These are phyloP conservation scores for Nakaseomyces delphensis DNA, from an alignment of 1,139 yeast genomes.

Conservation along the genomic window DNA sequence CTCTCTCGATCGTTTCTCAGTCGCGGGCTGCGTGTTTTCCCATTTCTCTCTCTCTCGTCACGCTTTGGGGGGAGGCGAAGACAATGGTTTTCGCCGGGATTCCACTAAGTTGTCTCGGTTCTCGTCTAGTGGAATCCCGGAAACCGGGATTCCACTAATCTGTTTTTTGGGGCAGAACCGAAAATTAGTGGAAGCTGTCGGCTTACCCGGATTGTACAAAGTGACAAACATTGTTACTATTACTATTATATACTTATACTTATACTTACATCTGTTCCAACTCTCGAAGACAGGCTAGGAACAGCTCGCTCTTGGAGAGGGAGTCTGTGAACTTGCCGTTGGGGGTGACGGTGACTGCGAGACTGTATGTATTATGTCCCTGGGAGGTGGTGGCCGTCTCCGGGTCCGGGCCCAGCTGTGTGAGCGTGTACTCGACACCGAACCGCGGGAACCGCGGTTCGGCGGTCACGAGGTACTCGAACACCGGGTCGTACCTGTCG, in stretches of 20 bases:
- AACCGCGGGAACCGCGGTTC: conserved; percentile 53
- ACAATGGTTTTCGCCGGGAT: too few species aligned
- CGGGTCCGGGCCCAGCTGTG: too few species aligned
- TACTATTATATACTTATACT: not conserved
- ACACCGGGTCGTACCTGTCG: conserved; percentile 49
- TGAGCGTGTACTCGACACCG: conserved; percentile 33
- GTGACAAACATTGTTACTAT: too few species aligned
- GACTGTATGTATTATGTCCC: conserved; percentile 5
- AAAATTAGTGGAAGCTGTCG: not conserved
- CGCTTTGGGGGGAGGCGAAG: too few species aligned
- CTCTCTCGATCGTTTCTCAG: too few species aligned
- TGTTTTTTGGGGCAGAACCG: too few species aligned
- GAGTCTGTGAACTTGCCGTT: conserved; percentile 23
- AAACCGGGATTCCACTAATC: conserved; percentile 1
- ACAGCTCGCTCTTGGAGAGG: conserved; percentile 21
- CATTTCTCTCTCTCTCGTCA: too few species aligned
- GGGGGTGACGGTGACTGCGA: not conserved
- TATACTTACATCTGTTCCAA: conserved; percentile 7
- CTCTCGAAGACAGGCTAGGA: conserved; percentile 22
- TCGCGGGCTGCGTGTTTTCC: too few species aligned
- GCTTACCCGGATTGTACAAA: conserved; percentile 1
- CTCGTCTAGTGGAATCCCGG: too few species aligned
- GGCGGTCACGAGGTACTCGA: conserved; percentile 57
- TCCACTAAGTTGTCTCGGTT: too few species aligned
- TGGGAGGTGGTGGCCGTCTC: too few species aligned